A percentile compares a stretch with the other conserved stretches of the same genome.
Conservation (phyloP, 2,329 filamentous ascomycete species). For the Waltergamsia citrina region DNA sequence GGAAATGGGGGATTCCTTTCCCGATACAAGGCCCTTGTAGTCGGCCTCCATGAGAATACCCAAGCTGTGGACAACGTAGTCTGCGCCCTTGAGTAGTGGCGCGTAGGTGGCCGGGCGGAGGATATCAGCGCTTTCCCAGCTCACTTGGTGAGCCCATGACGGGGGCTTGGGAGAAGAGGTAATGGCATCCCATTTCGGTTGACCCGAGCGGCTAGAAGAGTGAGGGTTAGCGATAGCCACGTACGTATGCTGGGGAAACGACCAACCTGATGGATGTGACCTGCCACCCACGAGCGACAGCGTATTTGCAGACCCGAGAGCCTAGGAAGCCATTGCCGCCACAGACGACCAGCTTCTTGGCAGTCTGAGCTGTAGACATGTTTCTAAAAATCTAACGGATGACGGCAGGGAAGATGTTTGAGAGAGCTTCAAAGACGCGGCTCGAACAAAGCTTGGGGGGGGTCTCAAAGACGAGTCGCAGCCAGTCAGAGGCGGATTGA, state of each 20-base stretch:
- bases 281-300: conserved; percentile 76
- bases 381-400: too few relatives aligned
- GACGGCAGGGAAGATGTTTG: too few relatives aligned
- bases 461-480: too few relatives aligned
- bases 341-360: conserved; percentile 79
- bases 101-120: conserved; percentile 74
- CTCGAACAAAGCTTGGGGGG: too few relatives aligned
- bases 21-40: conserved; percentile 87
- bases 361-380: too few relatives aligned
- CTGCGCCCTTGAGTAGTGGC: conserved; percentile 63
- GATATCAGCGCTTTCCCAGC: conserved; percentile 84
- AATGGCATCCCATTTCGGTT: conserved; percentile 75
- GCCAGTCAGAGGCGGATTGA: too few relatives aligned
- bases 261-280: conserved; percentile 83
- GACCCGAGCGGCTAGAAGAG: conserved; percentile 67
- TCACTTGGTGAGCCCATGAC: conserved; percentile 71
- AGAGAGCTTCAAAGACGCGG: too few relatives aligned
- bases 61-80: conserved; percentile 89
- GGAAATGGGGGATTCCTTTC: conserved; percentile 70
- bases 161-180: conserved; percentile 63
- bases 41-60: conserved; percentile 94
- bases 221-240: conserved; percentile 9
- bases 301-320: conserved; percentile 82
- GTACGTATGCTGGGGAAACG: background rate
- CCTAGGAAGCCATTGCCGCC: conserved; percentile 92